Base-by-base conservation (phyloP, 2,329 filamentous ascomycete species). In the Domatiomyces catenatus region DNA sequence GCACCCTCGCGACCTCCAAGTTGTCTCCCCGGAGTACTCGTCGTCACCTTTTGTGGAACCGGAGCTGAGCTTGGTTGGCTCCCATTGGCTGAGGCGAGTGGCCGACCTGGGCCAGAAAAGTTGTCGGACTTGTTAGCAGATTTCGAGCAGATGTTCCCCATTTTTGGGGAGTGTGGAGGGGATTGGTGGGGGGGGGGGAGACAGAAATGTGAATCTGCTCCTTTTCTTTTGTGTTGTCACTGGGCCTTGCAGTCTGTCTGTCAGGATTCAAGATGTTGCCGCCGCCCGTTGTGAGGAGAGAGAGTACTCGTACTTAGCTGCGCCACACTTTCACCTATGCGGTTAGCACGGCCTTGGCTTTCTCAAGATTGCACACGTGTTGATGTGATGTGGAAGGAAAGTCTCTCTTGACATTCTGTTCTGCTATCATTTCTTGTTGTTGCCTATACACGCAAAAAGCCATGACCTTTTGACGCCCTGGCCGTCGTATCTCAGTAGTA, bases 111-210 rank as follows among this genome's bases (percentile, higher is more conserved):
- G 49, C 78, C 77, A 48, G 78, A 69, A 70, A 88, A 92, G 66
- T 78, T 73, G 59, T 84, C 80, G 44, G 70, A 60, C 56, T 71
- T 61, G 55, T 77, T 69, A 28, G 78, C 70, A 52, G 73, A 75
- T 66, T 86, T 88, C 64, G 86, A 85, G 71, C 86, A 94, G 68
- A 87, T 75, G 66, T 87, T 90, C 53, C 89, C 89, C 89, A 95
- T 94, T 2, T 57, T 47, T 15, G 42, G 8, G n/a, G n/a, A n/a
- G n/a, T n/a, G n/a, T n/a, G n/a, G n/a, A n/a, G n/a, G n/a, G n/a
- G n/a, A n/a, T n/a, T n/a, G n/a, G n/a, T n/a, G n/a, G n/a, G n/a
- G n/a, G n/a, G n/a, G n/a, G n/a, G n/a, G n/a, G n/a, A n/a, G n/a
- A n/a, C n/a, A n/a, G n/a, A n/a, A n/a, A n/a, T n/a, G n/a, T n/a